Base-by-base conservation (phyloP, 345 rosid species). In the Eucalyptus shirleyi region DNA sequence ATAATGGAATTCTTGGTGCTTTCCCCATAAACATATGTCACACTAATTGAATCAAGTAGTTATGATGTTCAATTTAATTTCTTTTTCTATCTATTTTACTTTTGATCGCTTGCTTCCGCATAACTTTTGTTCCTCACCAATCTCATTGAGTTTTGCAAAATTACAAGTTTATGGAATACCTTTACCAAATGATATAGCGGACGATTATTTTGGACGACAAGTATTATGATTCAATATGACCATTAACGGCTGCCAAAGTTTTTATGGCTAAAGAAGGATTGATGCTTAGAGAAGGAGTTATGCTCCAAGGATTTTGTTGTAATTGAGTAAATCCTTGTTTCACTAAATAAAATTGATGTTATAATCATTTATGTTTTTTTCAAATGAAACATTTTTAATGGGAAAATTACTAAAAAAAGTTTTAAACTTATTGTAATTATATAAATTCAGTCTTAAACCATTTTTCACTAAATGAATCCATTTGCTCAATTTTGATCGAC, bases 21-120 rank as follows among this genome's bases (percentile, higher is more conserved):
- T 1, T 24, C 62, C 62, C 3, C 3, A 0, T 56, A 24, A 24
- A 56, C 3, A 24, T 56, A 24, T 0, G 13, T 56, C 30, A 56
- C 6, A 1, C 3, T 24, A 24, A 24, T 56, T 56, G 13, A 56
- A 56, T 24, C 30, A 56, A 0, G 0, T 10, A 56, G 30, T 23
- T 56, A 23, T 56, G 30, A 56, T 56, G 62, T 56, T 56, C 30
- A 10, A 56, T 56, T 56, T 56, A 24, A 56, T 4, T 56, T 56
- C 6, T 56, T 56, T 56, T 56, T 9, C 30, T 56, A 24, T 56
- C 62, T 4, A 10, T 24, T 56, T 24, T 56, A 56, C 62, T 56
- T 56, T 56, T 56, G 30, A 56, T 10, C 6, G 3, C 30, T 56
- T 9, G 30, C 13, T 56, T 1, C 13, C 13, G 2, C 62, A 56